Percentiles rank a stretch among this genome's conserved stretches.
Conservation (phyloP, 805 yeast genomes). For the Candida schatavii region DNA sequence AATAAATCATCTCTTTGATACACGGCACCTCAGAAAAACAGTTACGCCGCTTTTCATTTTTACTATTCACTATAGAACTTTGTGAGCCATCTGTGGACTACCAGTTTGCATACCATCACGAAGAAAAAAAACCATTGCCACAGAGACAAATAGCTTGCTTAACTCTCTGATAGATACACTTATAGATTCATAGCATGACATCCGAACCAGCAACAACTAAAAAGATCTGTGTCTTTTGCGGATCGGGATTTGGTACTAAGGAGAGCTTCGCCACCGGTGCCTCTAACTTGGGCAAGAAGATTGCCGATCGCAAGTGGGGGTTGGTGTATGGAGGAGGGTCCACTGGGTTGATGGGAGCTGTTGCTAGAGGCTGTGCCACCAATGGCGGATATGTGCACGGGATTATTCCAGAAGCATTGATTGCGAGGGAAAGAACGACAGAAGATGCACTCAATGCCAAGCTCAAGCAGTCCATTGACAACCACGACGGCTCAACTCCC, state of each 20-base stretch:
- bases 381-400: constrained; percentile 75
- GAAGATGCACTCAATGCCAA: constrained; percentile 45
- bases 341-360: constrained; percentile 77
- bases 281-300: constrained; percentile 51
- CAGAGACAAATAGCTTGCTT: too few relatives aligned
- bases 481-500: constrained; percentile 66
- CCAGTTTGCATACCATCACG: too few relatives aligned
- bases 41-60: too few relatives aligned
- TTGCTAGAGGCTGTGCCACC: constrained; percentile 61
- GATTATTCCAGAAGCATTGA: constrained; percentile 80
- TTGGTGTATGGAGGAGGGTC: constrained; percentile 90
- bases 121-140: too few relatives aligned
- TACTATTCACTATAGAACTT: too few relatives aligned
- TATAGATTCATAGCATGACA: too few relatives aligned
- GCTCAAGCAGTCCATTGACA: constrained; percentile 51
- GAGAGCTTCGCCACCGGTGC: constrained; percentile 52
- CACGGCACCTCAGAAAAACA: too few relatives aligned
- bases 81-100: too few relatives aligned
- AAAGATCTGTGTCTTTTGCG: constrained; percentile 80
- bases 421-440: constrained; percentile 63
- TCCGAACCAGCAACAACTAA: constrained; percentile 15
- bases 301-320: constrained; percentile 65
- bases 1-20: too few relatives aligned
- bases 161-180: too few relatives aligned
- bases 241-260: constrained; percentile 70